Conservation (phyloP, 371 early-diverging fungal genomes). For the Syncephalastrum sp. region DNA sequence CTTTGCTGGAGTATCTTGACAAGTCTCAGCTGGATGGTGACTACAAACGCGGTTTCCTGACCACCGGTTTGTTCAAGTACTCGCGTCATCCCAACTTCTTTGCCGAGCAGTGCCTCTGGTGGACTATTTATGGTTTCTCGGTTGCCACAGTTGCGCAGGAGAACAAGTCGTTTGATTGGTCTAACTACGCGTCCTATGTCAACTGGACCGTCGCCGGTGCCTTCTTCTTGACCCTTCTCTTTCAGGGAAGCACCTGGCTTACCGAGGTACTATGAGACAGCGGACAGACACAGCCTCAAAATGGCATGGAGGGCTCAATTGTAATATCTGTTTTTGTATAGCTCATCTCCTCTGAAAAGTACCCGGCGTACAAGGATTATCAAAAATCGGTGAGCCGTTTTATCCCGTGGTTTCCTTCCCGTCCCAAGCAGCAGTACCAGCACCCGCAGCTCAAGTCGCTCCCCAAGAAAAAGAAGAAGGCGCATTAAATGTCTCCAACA, state of each 20-base stretch:
- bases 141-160: slow-evolving; percentile 39
- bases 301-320: slow-evolving; percentile 3
- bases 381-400: slow-evolving; percentile 58
- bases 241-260: slow-evolving; percentile 71
- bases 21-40: slow-evolving; percentile 35
- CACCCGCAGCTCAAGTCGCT: too few relatives aligned
- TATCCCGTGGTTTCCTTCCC: slow-evolving; percentile 54
- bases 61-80: slow-evolving; percentile 69
- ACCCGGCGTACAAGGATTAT: slow-evolving; percentile 74
- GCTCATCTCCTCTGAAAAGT: slow-evolving; percentile 64
- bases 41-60: slow-evolving; percentile 66
- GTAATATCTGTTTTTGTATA: slow-evolving; percentile 3
- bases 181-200: slow-evolving; percentile 21
- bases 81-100: slow-evolving; percentile 86
- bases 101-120: slow-evolving; percentile 73
- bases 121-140: slow-evolving; percentile 63
- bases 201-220: slow-evolving; percentile 67
- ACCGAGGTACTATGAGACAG: slow-evolving; percentile 64
- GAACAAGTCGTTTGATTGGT: neutral
- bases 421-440: too few relatives aligned
- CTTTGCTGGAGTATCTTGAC: slow-evolving; percentile 28
- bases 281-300: neutral
- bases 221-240: slow-evolving; percentile 57
- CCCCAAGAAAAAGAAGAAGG: too few relatives aligned
- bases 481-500: too few relatives aligned